Evolutionary conservation across 2,329 filamentous ascomycete genomes (phyloP).

Genomic region (Fusarium piperis): DNA sequence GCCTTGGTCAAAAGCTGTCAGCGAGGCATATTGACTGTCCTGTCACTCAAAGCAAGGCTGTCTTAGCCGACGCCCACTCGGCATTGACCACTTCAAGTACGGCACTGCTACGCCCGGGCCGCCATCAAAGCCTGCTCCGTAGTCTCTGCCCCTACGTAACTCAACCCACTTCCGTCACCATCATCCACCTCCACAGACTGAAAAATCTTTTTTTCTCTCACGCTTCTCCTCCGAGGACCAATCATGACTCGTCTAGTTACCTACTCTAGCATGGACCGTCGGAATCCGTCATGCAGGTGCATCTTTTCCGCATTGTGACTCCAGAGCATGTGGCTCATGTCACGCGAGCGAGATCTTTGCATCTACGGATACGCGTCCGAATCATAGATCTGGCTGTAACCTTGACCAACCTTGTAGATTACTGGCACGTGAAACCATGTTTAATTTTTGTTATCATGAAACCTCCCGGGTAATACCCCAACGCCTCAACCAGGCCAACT

Average conservation of each 20-base stretch:
- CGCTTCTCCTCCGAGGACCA: conserved; percentile 20
- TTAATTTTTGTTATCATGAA: conserved; percentile 23
- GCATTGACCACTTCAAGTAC: conserved; percentile 13
- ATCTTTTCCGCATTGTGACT: conserved; percentile 6
- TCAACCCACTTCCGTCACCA: conserved; percentile 30
- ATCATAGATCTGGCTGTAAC: neutral
- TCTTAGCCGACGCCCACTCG: neutral
- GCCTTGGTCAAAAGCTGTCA: neutral
- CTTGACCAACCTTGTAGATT: neutral
- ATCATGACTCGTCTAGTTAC: conserved; percentile 12
- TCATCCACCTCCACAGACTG: conserved; percentile 27
- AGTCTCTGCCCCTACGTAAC: conserved; percentile 8
- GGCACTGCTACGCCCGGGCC: conserved; percentile 19
- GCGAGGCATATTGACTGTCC: neutral
- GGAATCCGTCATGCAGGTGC: conserved; percentile 19
- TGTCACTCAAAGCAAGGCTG: neutral
- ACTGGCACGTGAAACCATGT: neutral
- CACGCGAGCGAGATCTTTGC: conserved; percentile 21
- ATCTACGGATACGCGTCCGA: neutral
- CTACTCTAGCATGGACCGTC: conserved; percentile 5
- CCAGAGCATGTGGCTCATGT: conserved; percentile 11
- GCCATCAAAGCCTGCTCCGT: neutral
- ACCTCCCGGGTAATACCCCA: conserved; percentile 14
- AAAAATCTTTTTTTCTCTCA: conserved; percentile 32
- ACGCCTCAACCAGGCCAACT: conserved; percentile 14